Evolutionary conservation across 1,284 basidiomycete genomes (phyloP).

Genomic region (Pseudozyma hubeiensis): DNA sequence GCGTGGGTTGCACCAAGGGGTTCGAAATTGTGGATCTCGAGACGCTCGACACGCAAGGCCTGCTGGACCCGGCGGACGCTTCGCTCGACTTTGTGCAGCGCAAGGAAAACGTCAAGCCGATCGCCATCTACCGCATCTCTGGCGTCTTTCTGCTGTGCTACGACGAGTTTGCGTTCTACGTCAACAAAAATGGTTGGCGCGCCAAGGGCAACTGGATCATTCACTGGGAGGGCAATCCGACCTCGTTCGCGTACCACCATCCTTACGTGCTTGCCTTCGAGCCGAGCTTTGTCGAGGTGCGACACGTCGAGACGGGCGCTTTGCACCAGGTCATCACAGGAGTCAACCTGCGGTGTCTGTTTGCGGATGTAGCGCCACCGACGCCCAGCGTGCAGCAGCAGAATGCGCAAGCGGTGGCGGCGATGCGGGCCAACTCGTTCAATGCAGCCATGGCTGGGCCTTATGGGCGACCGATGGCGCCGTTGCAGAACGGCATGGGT

Average conservation of each 20-base stretch:
- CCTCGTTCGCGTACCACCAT: slow-evolving; percentile 93
- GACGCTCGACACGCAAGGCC: slow-evolving; percentile 93
- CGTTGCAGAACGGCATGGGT: slow-evolving; percentile 37
- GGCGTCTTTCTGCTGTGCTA: slow-evolving; percentile 98
- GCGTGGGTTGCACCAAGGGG: slow-evolving; percentile 96
- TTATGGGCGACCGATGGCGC: slow-evolving; percentile 24
- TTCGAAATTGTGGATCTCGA: slow-evolving; percentile 99
- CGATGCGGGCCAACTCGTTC: slow-evolving; percentile 47
- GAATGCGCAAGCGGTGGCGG: slow-evolving; percentile 42
- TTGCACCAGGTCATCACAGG: slow-evolving; percentile 92
- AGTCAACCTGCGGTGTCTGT: slow-evolving; percentile 77
- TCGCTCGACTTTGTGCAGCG: slow-evolving; percentile 93
- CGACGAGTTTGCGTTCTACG: slow-evolving; percentile 99
- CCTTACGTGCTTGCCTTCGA: slow-evolving; percentile 98
- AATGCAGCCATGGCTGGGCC: slow-evolving; percentile 45
- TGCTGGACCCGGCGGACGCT: slow-evolving; percentile 91
- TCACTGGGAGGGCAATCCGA: slow-evolving; percentile 94
- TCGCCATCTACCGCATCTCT: slow-evolving; percentile 96
- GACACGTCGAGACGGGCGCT: slow-evolving; percentile 91
- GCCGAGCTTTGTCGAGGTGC: slow-evolving; percentile 93
- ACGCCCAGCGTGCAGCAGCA: slow-evolving; percentile 50
- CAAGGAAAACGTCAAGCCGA: slow-evolving; percentile 86
- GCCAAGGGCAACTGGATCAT: slow-evolving; percentile 92
- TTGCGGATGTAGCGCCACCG: slow-evolving; percentile 92
- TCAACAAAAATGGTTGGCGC: slow-evolving; percentile 94